Evolutionary conservation across 495 filamentous ascomycete genomes (phyloP), one percentile per base, ranked within the genome.

Genomic region (Neurospora sp.): DNA sequence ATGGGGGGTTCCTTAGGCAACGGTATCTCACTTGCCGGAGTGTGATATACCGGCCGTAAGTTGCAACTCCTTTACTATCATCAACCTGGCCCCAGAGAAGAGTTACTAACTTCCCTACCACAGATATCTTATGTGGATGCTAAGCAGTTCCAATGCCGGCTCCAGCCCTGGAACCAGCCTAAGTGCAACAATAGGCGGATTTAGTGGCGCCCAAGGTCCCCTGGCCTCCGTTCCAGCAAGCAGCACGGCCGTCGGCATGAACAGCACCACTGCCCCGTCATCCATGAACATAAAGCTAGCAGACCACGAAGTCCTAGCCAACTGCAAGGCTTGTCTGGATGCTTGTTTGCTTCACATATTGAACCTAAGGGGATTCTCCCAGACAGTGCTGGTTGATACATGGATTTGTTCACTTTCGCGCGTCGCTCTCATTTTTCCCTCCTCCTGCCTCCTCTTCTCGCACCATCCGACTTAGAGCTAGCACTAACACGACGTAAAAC

Each of bases 391-490:
- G 77, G 78, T 86, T 1, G 84, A 86, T 73, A 83, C 84, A 0
- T 86, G 84, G 84, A 84, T 85, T 37, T 86, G 83, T 71, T 83
- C 84, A 11, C 74, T 86, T 12, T 84, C 82, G 84, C 84, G 76
- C 73, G 83, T 81, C 70, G 10, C 27, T 31, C 27, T 70, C 46
- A 7, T 39, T 12, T n/a, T 8, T 37, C 5, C 18, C 22, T 42
- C n/a, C 16, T 9, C 18, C 31, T 20, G 22, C 16, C 35, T 27
- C 18, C 0, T 31, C 14, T 18, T 12, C 22, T 31, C 6, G 5
- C 20, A 5, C 4, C 22, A 44, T 35, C 18, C 11, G 14, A 31
- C 8, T 4, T 18, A 20, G 16, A n/a, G 18, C n/a, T 22, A 11
- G 7, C 35, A 37, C 40, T 75, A 39, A 72, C n/a, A 69, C 12